Conservation (phyloP, 768 basidiomycete species). For the Cubamyces lactineus region DNA sequence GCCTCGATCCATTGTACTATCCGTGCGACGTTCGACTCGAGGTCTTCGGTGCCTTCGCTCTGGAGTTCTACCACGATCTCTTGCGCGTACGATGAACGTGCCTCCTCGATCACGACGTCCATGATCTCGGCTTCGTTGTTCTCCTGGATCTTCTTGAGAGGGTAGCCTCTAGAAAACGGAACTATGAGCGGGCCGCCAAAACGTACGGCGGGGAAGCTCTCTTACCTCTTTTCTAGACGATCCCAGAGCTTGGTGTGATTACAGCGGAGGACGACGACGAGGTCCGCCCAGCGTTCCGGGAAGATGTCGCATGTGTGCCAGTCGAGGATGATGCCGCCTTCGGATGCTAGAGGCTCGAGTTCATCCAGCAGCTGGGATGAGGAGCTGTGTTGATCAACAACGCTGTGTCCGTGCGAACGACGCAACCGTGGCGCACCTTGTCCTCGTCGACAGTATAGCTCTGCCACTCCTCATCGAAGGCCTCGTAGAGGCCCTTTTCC, state of each 20-base stretch:
- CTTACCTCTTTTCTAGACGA: slow-evolving; percentile 86
- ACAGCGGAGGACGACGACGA: slow-evolving; percentile 91
- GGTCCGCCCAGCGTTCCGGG: slow-evolving; percentile 95
- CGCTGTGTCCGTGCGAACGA: slow-evolving; percentile 3
- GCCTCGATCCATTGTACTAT: slow-evolving; percentile 85
- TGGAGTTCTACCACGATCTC: slow-evolving; percentile 86
- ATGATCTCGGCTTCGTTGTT: slow-evolving; percentile 99
- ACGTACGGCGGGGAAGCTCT: neutral
- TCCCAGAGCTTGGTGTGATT: slow-evolving; percentile 89
- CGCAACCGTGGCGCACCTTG: slow-evolving; percentile 56
- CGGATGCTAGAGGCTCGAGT: slow-evolving; percentile 69
- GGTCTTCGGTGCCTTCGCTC: slow-evolving; percentile 76
- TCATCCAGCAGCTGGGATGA: slow-evolving; percentile 77
- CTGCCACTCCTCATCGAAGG: slow-evolving; percentile 95
- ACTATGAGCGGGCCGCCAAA: neutral
- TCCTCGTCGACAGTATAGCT: slow-evolving; percentile 95
- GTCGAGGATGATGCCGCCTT: slow-evolving; percentile 85
- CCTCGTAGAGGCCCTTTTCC: slow-evolving; percentile 76
- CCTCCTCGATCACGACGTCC: slow-evolving; percentile 89
- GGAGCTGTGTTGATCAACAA: slow-evolving; percentile 13
- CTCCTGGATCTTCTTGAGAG: slow-evolving; percentile 93
- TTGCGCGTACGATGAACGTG: slow-evolving; percentile 79
- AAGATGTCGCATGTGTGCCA: slow-evolving; percentile 95
- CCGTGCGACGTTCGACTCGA: slow-evolving; percentile 85
- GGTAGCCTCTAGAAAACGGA: slow-evolving; percentile 63